Base-by-base conservation (phyloP, 768 basidiomycete species). In the Hebeloma cylindrosporum region DNA sequence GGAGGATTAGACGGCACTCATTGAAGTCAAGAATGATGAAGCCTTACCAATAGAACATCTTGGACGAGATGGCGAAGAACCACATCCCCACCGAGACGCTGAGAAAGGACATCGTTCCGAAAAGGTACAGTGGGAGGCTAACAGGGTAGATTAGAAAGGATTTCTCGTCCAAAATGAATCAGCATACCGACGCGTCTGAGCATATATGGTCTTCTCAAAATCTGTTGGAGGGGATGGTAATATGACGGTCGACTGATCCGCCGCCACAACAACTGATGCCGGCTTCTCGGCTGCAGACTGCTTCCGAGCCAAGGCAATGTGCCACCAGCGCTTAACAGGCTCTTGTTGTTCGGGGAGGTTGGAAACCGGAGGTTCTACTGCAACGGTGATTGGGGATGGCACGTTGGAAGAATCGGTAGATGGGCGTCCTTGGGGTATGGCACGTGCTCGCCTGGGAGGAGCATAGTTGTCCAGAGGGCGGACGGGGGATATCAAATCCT, bases 71-170 rank as follows among this genome's bases (percentile, higher is more conserved):
- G 7, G 60, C 51, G 43, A 59, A 62, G 23, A 62, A 57, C 61
- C 61, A 62, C 54, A 59, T 60, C 2, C 56, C 61, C 10, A 50
- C 52, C 3, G 59, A 60, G 23, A 60, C 52, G 22, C 52, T 54
- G 18, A 62, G 47, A 51, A 62, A 62, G 8, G 59, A 60, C 25
- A 62, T 26, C 1, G 56, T 56, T 5, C 59, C 61, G 38, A 57
- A 60, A 27, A 57, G 43, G 35, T 62, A 62, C 11, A 60, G 45
- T 6, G 57, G 53, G 20, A 54, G 17, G 8, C 60, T 54, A 27
- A 27, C n/a, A 6, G n/a, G n/a, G n/a, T n/a, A n/a, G n/a, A 35
- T 18, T 35, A 3, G 13, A 18, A 10, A 23, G 29, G 33, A 45
- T 25, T 14, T 9, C 10, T 7, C 13, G 5, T 21, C 11, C 10